phyloP scores from a whole-genome alignment of 768 basidiomycete genomes.

The Auricularia sp. region DNA sequence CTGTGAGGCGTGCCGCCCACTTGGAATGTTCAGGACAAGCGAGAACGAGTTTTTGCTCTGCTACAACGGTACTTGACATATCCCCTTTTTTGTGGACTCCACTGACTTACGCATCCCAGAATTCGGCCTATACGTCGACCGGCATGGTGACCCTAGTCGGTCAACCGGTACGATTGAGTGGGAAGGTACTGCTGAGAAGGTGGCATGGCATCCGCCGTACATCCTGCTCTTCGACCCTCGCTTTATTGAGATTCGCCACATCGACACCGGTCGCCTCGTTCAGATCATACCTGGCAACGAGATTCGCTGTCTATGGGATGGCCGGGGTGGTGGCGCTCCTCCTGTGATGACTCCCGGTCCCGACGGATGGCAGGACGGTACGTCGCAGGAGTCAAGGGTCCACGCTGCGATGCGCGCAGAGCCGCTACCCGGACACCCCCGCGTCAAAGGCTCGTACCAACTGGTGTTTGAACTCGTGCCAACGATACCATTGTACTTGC shows the following conservation, averaged over 20 bases:
- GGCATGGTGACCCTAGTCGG: conserved; percentile 81
- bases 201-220: conserved; percentile 84
- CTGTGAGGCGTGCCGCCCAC: conserved; percentile 69
- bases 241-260: conserved; percentile 85
- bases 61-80: conserved; percentile 54
- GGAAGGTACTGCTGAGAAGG: conserved; percentile 86
- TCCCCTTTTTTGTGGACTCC: conserved; percentile 3
- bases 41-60: conserved; percentile 86
- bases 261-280: conserved; percentile 66
- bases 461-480: conserved; percentile 39
- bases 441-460: conserved; percentile 15
- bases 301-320: conserved; percentile 85
- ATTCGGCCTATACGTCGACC: conserved; percentile 87
- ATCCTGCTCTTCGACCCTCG: conserved; percentile 79
- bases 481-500: conserved; percentile 60
- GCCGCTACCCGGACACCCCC: conserved; percentile 22
- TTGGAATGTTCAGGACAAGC: conserved; percentile 82
- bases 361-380: conserved; percentile 36
- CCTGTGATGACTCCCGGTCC: conserved; percentile 30
- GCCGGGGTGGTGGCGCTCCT: conserved; percentile 37
- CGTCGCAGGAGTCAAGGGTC: conserved; percentile 70
- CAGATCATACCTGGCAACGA: conserved; percentile 79
- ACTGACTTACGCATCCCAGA: conserved; percentile 32
- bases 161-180: conserved; percentile 68
- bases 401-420: conserved; percentile 75